phyloP scores from a whole-genome alignment of 305 asterid species.

The Rubia balearica region DNA sequence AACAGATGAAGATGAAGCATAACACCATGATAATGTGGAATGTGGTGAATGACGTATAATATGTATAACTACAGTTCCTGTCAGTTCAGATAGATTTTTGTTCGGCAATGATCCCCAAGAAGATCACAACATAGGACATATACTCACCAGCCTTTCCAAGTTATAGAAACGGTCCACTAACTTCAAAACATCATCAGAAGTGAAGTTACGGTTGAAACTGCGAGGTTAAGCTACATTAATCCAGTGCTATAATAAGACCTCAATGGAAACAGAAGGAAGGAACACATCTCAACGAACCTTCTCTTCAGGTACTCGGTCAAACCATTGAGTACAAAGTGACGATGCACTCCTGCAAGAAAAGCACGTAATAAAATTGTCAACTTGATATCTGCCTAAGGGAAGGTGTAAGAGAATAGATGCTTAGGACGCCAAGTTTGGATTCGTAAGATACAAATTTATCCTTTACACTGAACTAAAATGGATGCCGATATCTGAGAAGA shows the following conservation, averaged over 20 bases:
- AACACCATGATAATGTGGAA: not conserved
- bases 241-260: not conserved
- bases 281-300: slow-evolving; percentile 43
- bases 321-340: slow-evolving; percentile 50
- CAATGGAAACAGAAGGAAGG: not conserved
- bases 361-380: not conserved
- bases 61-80: not conserved
- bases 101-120: not conserved
- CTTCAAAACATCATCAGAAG: slow-evolving; percentile 65
- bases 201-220: slow-evolving; percentile 69
- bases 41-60: not conserved
- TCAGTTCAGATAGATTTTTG: not conserved
- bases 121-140: not conserved
- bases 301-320: slow-evolving; percentile 32
- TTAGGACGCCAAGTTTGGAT: not conserved
- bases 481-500: not conserved
- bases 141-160: slow-evolving; percentile 83
- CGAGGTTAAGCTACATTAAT: slow-evolving; percentile 2
- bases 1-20: not conserved
- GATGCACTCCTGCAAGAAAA: slow-evolving; percentile 62
- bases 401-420: not conserved
- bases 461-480: not conserved
- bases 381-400: not conserved
- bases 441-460: not conserved
- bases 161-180: slow-evolving; percentile 28